These are phyloP conservation scores for Gaultheria prostrata DNA, from an alignment of 148 eudicot genomes.

Conservation along the genomic window DNA sequence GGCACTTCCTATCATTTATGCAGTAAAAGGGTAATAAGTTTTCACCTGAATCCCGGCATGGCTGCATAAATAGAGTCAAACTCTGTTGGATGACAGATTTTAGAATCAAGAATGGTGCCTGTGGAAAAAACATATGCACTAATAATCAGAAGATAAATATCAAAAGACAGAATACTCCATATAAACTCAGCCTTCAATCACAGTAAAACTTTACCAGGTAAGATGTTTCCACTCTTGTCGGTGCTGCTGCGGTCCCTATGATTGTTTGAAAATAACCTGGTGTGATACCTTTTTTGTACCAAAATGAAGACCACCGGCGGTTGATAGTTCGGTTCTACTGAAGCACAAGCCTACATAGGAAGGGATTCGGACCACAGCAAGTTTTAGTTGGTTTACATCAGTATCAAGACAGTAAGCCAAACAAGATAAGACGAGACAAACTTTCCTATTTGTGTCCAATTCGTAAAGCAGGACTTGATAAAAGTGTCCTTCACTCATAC, in stretches of 20 bases:
- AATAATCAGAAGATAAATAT: neutral
- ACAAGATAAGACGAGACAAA: slow-evolving; percentile 12
- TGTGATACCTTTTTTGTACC: slow-evolving; percentile 85
- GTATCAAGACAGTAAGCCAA: neutral
- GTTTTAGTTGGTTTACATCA: slow-evolving; percentile 4
- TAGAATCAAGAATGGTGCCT: slow-evolving; percentile 80
- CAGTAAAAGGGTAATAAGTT: neutral
- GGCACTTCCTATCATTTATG: neutral
- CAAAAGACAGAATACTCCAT: neutral
- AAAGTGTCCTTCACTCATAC: slow-evolving; percentile 94
- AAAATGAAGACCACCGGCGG: slow-evolving; percentile 83
- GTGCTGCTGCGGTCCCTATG: slow-evolving; percentile 59
- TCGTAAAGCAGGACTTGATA: slow-evolving; percentile 76
- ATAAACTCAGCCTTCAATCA: neutral
- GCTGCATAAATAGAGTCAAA: slow-evolving; percentile 80
- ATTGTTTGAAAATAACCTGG: slow-evolving; percentile 66
- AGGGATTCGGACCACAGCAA: neutral
- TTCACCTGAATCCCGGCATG: slow-evolving; percentile 76
- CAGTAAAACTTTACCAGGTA: slow-evolving; percentile 44
- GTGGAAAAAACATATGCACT: slow-evolving; percentile 17
- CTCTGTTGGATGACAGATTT: slow-evolving; percentile 80
- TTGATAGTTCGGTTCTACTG: slow-evolving; percentile 66
- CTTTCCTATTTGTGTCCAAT: slow-evolving; percentile 70
- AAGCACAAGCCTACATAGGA: slow-evolving; percentile 70
- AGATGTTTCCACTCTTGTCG: slow-evolving; percentile 68